A percentile compares a stretch with the other conserved stretches of the same genome.
Conservation (phyloP, 2,329 filamentous ascomycete genomes). For the Microsporum ferrugineum region DNA sequence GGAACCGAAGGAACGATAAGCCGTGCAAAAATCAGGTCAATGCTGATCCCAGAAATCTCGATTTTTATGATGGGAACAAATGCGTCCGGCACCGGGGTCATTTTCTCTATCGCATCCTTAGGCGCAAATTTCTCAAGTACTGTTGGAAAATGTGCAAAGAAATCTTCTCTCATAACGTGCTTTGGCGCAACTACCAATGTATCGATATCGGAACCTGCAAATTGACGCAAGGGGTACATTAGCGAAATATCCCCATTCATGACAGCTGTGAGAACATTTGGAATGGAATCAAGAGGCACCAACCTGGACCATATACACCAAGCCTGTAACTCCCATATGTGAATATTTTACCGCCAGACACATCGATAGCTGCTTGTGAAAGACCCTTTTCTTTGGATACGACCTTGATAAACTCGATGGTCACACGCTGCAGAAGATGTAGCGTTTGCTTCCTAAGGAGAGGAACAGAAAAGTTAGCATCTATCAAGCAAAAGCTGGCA, state of each 20-base stretch:
- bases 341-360: conserved; percentile 83
- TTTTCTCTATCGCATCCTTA: conserved; percentile 67
- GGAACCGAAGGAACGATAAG: conserved; percentile 62
- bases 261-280: neutral
- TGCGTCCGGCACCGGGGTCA: conserved; percentile 76
- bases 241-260: neutral
- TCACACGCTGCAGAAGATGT: conserved; percentile 62
- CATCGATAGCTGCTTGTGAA: conserved; percentile 65
- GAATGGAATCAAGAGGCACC: conserved; percentile 21
- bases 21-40: conserved; percentile 83
- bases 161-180: conserved; percentile 79
- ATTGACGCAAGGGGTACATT: neutral
- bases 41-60: conserved; percentile 78
- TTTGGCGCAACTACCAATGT: conserved; percentile 85
- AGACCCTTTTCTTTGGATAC: conserved; percentile 65
- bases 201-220: conserved; percentile 86
- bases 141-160: conserved; percentile 79
- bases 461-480: neutral
- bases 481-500: neutral
- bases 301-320: conserved; percentile 74
- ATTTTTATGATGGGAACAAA: conserved; percentile 98
- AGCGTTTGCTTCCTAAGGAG: conserved; percentile 56
- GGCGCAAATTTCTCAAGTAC: conserved; percentile 66
- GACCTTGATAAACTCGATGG: conserved; percentile 73
- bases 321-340: conserved; percentile 93